These are phyloP conservation scores for Corylus americana DNA, from an alignment of 306 rosid species.

Conservation along the genomic window DNA sequence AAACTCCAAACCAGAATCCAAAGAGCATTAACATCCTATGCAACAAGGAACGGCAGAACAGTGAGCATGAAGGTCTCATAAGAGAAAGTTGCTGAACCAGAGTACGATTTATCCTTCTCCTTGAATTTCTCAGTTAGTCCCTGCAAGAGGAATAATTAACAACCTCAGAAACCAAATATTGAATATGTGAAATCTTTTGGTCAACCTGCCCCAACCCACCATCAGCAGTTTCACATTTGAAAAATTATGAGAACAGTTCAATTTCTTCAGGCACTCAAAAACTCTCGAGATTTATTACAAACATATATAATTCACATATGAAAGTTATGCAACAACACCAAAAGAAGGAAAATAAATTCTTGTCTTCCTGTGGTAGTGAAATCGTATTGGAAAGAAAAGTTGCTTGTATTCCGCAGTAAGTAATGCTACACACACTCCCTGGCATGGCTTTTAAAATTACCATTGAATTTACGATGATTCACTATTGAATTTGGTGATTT, in stretches of 20 bases:
- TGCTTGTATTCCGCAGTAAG: not conserved
- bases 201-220: not conserved
- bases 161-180: not conserved
- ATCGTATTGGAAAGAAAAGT: not conserved
- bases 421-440: no score
- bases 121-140: conserved; percentile 92
- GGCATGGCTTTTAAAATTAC: no score
- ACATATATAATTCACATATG: not conserved
- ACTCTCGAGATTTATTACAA: not conserved
- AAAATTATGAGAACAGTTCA: not conserved
- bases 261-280: not conserved
- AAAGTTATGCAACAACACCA: not conserved
- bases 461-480: no score
- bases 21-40: conserved; percentile 42
- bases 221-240: not conserved
- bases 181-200: not conserved
- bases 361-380: not conserved
- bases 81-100: conserved; percentile 75
- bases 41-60: conserved; percentile 82
- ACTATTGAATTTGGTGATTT: no score
- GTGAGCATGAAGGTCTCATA: conserved; percentile 94
- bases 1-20: not conserved
- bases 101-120: conserved; percentile 74
- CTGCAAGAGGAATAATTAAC: conserved; percentile 43
- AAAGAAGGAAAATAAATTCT: not conserved